Conservation (phyloP, 163 green algal species). For the Volvox carteri region DNA sequence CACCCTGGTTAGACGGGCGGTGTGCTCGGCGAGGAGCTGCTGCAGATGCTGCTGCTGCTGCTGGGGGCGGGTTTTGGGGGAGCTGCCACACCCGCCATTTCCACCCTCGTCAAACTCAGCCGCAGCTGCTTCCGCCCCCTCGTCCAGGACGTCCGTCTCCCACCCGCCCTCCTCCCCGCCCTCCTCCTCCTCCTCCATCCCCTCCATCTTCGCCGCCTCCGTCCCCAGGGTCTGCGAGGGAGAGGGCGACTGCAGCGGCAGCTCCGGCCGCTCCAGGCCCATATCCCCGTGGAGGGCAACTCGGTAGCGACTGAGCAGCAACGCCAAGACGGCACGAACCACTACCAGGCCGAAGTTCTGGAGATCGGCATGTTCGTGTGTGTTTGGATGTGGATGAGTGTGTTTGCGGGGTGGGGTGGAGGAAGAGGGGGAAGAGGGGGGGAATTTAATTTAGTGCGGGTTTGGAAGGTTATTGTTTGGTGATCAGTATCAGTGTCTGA, state of each 20-base stretch:
- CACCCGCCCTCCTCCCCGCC: background rate
- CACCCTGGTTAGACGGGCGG: conserved; percentile 8
- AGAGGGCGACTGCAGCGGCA: no score
- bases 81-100: no score
- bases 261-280: background rate
- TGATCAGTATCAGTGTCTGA: no score
- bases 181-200: background rate
- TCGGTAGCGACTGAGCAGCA: conserved; percentile 47
- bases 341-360: conserved; percentile 51
- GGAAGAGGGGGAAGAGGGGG: background rate
- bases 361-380: no score
- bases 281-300: conserved; percentile 31
- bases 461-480: no score
- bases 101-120: no score
- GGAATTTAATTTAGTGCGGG: background rate
- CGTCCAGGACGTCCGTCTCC: no score
- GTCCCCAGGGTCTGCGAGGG: no score
- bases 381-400: no score
- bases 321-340: conserved; percentile 1
- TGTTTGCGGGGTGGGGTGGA: background rate
- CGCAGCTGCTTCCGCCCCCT: no score
- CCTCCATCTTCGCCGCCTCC: background rate
- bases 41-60: background rate
- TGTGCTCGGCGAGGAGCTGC: background rate
- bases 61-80: no score